These are phyloP conservation scores for Wickerhamiella vanderwaltii DNA, from an alignment of 805 yeast species.

Conservation along the genomic window DNA sequence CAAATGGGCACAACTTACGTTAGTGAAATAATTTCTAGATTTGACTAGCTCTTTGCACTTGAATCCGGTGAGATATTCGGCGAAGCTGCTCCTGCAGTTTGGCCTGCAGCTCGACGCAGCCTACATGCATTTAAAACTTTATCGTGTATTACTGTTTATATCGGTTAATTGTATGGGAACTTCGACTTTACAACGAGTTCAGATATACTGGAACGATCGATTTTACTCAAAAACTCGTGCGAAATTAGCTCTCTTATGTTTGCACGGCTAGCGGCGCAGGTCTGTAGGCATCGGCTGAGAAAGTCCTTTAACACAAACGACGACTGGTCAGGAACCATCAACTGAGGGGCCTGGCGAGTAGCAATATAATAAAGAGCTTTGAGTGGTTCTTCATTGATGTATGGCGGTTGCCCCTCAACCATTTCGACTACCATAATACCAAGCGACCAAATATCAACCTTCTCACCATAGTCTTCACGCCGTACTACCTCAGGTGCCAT, in stretches of 20 bases:
- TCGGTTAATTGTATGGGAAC: too few species aligned
- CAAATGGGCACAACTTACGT: too few species aligned
- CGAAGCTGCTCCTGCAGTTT: too few species aligned
- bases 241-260: constrained; percentile 72
- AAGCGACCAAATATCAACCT: constrained; percentile 95
- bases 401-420: constrained; percentile 95
- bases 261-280: constrained; percentile 80
- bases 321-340: constrained; percentile 71
- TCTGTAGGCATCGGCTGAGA: constrained; percentile 82
- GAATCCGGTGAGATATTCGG: too few species aligned
- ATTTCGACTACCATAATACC: constrained; percentile 91
- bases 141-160: too few species aligned
- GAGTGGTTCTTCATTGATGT: constrained; percentile 85
- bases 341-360: constrained; percentile 82
- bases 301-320: constrained; percentile 68
- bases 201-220: background rate
- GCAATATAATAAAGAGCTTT: constrained; percentile 91
- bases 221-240: constrained; percentile 39
- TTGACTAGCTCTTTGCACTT: too few species aligned
- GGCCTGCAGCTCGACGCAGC: too few species aligned
- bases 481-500: constrained; percentile 47
- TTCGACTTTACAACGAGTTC: too few species aligned
- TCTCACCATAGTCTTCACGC: constrained; percentile 38
- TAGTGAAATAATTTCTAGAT: too few species aligned
- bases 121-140: too few species aligned